Evolutionary conservation across 805 yeast species (phyloP), one percentile per base, ranked within the genome.

Genomic region (Kodamaea nitidulidarum): DNA sequence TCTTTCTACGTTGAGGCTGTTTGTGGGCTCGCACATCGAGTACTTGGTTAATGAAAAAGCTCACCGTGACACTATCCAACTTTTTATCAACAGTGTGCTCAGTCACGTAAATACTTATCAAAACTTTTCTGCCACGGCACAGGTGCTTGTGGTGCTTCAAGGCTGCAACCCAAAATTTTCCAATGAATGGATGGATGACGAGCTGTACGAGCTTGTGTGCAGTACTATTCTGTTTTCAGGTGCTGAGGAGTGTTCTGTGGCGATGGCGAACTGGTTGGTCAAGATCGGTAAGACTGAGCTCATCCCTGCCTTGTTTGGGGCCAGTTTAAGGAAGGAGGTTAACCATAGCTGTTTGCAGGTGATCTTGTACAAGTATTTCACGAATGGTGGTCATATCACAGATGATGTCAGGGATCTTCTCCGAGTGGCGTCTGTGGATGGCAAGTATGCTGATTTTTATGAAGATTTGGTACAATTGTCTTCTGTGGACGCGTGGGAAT

Each of bases 71-170:
- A 54, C 64, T 10, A 43, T 55, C 10, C 46, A 38, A 3, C 33
- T 57, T 2, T 65, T 68, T 39, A 40, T 67, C 20, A 65, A 65
- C 40, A 65, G 72, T 39, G 18, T 66, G 2, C 46, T 69, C 25
- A 57, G 61, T 43, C 71, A 67, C 45, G 43, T 66, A 15, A 52
- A 51, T 22, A 36, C 57, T 14, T 55, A 58, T 46, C 69, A 64
- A 38, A 67, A 67, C 45, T 58, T 59, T 33, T 48, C 66, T 2
- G 71, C 64, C 1, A 42, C 58, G 3, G 47, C 54, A 1, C 44
- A 48, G 17, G 55, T 49, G 0, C 39, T 66, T 12, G 34, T 37
- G 3, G 44, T 46, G 6, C 28, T 61, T 2, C 45, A 53, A 14
- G 32, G 42, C 2, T 11, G 45, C 4, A 50, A 61, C 32, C 37